Evolutionary conservation across 768 basidiomycete genomes (phyloP), one percentile per base, ranked within the genome.

Genomic region (Podaxis sp.): DNA sequence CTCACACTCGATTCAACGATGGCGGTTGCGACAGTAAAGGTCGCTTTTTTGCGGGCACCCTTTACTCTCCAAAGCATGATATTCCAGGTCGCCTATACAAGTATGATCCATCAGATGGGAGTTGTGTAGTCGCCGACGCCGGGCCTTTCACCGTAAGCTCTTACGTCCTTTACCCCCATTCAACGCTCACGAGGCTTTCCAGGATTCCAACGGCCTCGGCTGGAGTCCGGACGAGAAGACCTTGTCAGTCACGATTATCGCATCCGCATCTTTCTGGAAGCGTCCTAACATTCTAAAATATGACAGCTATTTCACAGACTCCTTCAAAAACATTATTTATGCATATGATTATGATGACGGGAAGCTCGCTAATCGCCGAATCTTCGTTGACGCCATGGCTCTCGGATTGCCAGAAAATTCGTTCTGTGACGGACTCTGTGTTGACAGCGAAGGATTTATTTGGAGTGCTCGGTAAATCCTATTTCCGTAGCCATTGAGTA

Each of bases 301-400:
- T 17, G 50, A n/a, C 65, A 89, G 88, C 71, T 89, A 88, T 73
- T 88, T 88, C 70, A 89, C 88, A 59, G 86, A 90, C 71, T 89
- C 87, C 1, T 72, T 83, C 59, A 74, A 74, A n/a, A 87, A 89
- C 73, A 76, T 79, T 66, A 90, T 90, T 64, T 85, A 86, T 64
- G 85, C 83, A 22, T 88, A 87, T 68, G 85, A 88, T 68, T 90
- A 89, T 66, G 75, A 81, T 19, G 75, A 82, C 52, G 88, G 87
- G n/a, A 73, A 76, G 13, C 66, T 88, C 41, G 76, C 79, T 47
- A 85, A 87, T 68, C 80, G 83, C 59, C 80, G 87, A 11, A 67
- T 85, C 11, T 82, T 84, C 56, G 75, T 88, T 51, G 84, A 90
- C 67, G 84, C 84, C 13, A 73, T 83, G 60, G 78, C 81, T 49